Evolutionary conservation across 139 green algal genomes (phyloP), one percentile per base, ranked within the genome.

Genomic region (Ettlia oleoabundans): DNA sequence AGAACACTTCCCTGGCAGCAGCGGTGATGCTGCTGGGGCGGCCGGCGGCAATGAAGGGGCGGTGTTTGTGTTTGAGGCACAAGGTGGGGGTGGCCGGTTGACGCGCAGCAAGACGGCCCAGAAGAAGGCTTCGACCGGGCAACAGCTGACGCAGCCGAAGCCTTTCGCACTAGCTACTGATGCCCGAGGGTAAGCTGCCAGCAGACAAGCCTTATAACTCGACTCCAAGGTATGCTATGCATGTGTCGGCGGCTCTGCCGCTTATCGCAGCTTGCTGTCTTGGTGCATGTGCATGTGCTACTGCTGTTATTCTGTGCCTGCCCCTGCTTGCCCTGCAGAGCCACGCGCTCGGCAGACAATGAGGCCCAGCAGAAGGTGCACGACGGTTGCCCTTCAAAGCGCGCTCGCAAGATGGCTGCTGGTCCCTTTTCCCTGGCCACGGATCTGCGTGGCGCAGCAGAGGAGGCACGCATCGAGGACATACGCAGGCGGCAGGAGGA

Each of bases 101-200:
- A 76, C 73, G 32, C 55, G 82, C 63, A 78, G 72, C 62, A 55
- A 24, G 69, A 32, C 68, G 19, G 37, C 58, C 33, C 67, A 65
- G 22, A 90, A 85, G 63, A 33, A 51, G 26, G 52, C 72, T 10
- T 28, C 40, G 40, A 70, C 62, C 62, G 68, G 65, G 7, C 65
- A 65, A n/a, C 37, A 74, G 3, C 67, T 91, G 2, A 94, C 90
- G 1, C 58, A 92, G 55, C 87, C 86, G 1, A 61, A 90, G 33
- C 89, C 89, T 2, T 94, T 94, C 32, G 30, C n/a, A 0, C 81
- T 92, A 64, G 72, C 66, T 6, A 90, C 85, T 30, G 85, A 94
- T 74, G 78, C 81, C 38, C 24, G 83, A 4, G 76, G 62, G 64
- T 71, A 28, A 80, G 85, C 58, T 66, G 58, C 9, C 58, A 66